Percentiles rank a stretch among this genome's conserved stretches.
phyloP scores from a whole-genome alignment of 2,329 filamentous ascomycete genomes.

The Arachnomyces sp. region DNA sequence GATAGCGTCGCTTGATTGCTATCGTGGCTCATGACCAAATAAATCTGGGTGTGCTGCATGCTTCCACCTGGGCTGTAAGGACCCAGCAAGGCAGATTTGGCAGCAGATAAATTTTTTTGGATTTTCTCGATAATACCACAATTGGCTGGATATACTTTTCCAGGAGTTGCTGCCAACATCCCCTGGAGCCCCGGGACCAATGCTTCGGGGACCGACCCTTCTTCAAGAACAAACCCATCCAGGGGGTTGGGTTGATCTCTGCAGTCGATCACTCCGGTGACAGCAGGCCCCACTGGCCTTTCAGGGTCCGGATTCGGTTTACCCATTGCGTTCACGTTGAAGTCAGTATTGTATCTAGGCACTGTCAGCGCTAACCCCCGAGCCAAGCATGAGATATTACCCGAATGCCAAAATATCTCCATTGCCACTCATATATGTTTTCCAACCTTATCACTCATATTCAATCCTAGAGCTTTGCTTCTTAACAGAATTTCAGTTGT shows the following conservation, averaged over 20 bases:
- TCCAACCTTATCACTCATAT: conserved; percentile 51
- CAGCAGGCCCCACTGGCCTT: conserved; percentile 54
- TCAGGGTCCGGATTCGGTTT: conserved; percentile 42
- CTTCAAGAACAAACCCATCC: conserved; percentile 58
- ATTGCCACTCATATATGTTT: conserved; percentile 51
- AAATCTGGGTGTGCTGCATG: conserved; percentile 54
- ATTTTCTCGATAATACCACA: conserved; percentile 36
- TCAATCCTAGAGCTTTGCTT: conserved; percentile 52
- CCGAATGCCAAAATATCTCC: conserved; percentile 60
- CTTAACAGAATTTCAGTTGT: conserved; percentile 60
- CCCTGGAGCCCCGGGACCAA: conserved; percentile 50
- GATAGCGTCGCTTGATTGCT: conserved; percentile 54
- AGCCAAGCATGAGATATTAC: conserved; percentile 27
- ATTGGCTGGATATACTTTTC: conserved; percentile 34
- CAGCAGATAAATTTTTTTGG: conserved; percentile 42
- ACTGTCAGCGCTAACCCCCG: conserved; percentile 12
- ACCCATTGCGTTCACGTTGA: conserved; percentile 51
- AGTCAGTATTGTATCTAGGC: conserved; percentile 50
- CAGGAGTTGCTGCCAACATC: conserved; percentile 50
- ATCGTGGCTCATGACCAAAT: conserved; percentile 61
- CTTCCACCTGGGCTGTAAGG: conserved; percentile 52
- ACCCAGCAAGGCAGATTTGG: conserved; percentile 50
- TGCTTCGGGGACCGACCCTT: conserved; percentile 54
- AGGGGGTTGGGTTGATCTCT: conserved; percentile 40
- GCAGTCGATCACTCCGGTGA: conserved; percentile 57